Evolutionary conservation across 2,329 filamentous ascomycete species (phyloP).

Genomic region (Helotiales sp.): DNA sequence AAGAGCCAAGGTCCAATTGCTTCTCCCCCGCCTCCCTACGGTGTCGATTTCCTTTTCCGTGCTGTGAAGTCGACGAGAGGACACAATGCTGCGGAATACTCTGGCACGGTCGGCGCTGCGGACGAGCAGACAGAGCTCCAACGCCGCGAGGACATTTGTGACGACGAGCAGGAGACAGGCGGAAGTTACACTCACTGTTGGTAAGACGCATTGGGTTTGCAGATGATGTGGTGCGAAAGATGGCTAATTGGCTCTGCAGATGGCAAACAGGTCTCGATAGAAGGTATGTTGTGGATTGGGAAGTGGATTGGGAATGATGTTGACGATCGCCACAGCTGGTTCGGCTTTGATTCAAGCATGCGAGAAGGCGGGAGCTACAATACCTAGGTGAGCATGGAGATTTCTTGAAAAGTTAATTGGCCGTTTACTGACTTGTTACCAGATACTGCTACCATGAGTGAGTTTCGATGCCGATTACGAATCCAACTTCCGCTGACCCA

Average conservation of each 20-base stretch:
- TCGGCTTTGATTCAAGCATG: slow-evolving; percentile 98
- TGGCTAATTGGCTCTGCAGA: slow-evolving; percentile 59
- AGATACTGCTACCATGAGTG: slow-evolving; percentile 99
- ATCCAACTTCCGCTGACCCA: slow-evolving; percentile 33
- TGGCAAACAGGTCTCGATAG: slow-evolving; percentile 97
- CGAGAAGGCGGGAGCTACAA: slow-evolving; percentile 91
- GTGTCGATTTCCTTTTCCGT: slow-evolving; percentile 28
- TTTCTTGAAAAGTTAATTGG: background rate
- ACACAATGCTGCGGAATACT: slow-evolving; percentile 71
- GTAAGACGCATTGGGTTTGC: slow-evolving; percentile 57
- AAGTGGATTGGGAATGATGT: slow-evolving; percentile 35
- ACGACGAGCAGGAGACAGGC: slow-evolving; percentile 78
- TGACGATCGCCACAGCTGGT: slow-evolving; percentile 69
- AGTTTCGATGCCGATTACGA: slow-evolving; percentile 46
- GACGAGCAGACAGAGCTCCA: slow-evolving; percentile 62
- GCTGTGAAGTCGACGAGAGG: slow-evolving; percentile 58
- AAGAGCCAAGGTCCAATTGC: slow-evolving; percentile 28
- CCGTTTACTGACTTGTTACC: slow-evolving; percentile 40
- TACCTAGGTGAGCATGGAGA: slow-evolving; percentile 71
- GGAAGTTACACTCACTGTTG: slow-evolving; percentile 96
- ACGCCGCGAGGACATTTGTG: slow-evolving; percentile 78
- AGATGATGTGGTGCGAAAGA: slow-evolving; percentile 23
- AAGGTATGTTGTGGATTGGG: slow-evolving; percentile 65
- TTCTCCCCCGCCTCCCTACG: slow-evolving; percentile 28
- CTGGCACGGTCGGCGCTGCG: slow-evolving; percentile 72